Conservation (phyloP, 2,329 filamentous ascomycete genomes). For the Hypomyces perniciosus region DNA sequence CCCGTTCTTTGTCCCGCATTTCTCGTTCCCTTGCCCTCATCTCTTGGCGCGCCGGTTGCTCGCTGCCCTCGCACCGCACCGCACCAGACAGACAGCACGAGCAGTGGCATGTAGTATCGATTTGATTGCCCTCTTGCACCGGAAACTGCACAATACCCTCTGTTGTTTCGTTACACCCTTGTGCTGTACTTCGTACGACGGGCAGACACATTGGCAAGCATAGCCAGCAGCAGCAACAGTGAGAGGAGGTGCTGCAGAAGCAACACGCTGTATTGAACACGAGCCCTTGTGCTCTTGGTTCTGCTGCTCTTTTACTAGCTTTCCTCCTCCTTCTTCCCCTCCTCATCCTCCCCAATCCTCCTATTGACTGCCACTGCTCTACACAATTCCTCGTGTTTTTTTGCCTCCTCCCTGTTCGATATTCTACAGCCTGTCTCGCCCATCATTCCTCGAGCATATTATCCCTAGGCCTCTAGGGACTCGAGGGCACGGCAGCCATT, state of each 20-base stretch:
- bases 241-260: neutral
- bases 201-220: neutral
- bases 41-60: neutral
- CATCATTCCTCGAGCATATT: constrained; percentile 28
- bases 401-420: constrained; percentile 4
- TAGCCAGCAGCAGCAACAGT: neutral
- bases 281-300: neutral
- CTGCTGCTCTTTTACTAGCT: neutral
- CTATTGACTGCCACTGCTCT: neutral
- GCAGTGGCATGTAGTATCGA: neutral
- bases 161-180: neutral
- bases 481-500: constrained; percentile 12
- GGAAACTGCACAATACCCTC: neutral
- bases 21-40: neutral
- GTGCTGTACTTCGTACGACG: neutral
- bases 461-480: constrained; percentile 25
- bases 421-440: constrained; percentile 27
- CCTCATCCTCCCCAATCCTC: neutral
- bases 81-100: neutral
- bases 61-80: no score
- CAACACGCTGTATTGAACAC: neutral
- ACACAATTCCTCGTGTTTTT: neutral
- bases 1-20: no score
- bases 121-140: neutral
- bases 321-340: neutral